Evolutionary conservation across 2,329 filamentous ascomycete genomes (phyloP), one percentile per base, ranked within the genome.

Genomic region (Aureobasidium sp.): DNA sequence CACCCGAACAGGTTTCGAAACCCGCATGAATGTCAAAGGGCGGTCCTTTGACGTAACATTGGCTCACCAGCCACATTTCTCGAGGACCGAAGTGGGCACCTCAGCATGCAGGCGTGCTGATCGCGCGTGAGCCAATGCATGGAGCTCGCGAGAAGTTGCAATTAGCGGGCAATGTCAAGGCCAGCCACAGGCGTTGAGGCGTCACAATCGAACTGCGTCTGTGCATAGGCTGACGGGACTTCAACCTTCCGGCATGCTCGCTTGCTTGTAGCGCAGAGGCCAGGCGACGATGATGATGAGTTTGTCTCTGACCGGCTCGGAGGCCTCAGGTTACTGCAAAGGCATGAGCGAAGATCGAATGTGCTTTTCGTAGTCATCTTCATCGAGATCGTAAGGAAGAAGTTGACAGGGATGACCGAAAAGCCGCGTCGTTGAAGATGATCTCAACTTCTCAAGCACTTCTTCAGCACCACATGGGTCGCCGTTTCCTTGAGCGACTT

Each of bases 31-130:
- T 34, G 59, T 49, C 59, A 54, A 41, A 48, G 49, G 42, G 30
- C 34, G 41, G 59, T 44, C 59, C 59, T 55, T 61, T 61, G 59
- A 61, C 59, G 59, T 61, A 61, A 48, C 37, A 61, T 61, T 44
- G 29, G 59, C 49, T 54, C 59, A 61, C 59, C 49, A 61, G 59
- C 59, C 59, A 61, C 59, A 61, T 55, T 44, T 61, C 49, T 45
- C 59, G 42, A 54, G 39, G 48, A 50, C 45, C 37, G 58, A 47
- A 61, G 58, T 49, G 47, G 57, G 57, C 36, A 60, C 42, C 9
- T 25, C 9, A 61, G 41, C 48, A 54, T 61, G 59, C 49, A 55
- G 32, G 50, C 42, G 50, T 61, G 59, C 34, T 47, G 59, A 61
- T 61, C 59, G 48, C 42, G 42, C 32, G 49, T 32, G 50, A 48